phyloP scores from a whole-genome alignment of 1,284 basidiomycete species.

The Fomitopsis schrenkii region DNA sequence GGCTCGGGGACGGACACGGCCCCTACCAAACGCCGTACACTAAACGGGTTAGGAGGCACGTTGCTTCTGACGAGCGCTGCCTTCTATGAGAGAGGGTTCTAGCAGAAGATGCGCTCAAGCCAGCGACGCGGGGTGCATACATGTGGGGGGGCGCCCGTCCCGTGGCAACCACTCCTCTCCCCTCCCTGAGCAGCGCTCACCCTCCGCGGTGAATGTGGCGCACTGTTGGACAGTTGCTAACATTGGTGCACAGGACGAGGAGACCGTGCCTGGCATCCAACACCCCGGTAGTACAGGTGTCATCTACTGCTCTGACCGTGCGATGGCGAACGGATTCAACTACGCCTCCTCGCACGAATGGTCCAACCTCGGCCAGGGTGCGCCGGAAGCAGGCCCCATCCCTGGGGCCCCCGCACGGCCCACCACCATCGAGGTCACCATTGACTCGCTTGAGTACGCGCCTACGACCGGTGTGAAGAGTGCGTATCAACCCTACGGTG shows the following conservation, averaged over 20 bases:
- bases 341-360: slow-evolving; percentile 76
- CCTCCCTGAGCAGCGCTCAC: neutral
- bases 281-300: slow-evolving; percentile 75
- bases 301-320: slow-evolving; percentile 87
- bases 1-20: neutral
- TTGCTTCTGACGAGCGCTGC: no score
- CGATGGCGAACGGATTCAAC: slow-evolving; percentile 86
- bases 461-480: slow-evolving; percentile 90
- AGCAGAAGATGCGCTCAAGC: no score
- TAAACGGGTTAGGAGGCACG: neutral
- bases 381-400: slow-evolving; percentile 84
- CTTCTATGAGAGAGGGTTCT: no score
- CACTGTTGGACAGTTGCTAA: neutral
- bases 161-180: neutral
- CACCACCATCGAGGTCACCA: slow-evolving; percentile 54
- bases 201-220: neutral
- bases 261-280: slow-evolving; percentile 79
- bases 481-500: slow-evolving; percentile 22
- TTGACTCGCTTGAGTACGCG: slow-evolving; percentile 87
- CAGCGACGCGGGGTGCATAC: no score
- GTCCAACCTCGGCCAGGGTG: slow-evolving; percentile 85
- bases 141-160: neutral
- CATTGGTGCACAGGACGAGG: slow-evolving; percentile 53
- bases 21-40: neutral
- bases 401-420: slow-evolving; percentile 71